phyloP scores from a whole-genome alignment of 768 basidiomycete species.

The Lactarius deliciosus region DNA sequence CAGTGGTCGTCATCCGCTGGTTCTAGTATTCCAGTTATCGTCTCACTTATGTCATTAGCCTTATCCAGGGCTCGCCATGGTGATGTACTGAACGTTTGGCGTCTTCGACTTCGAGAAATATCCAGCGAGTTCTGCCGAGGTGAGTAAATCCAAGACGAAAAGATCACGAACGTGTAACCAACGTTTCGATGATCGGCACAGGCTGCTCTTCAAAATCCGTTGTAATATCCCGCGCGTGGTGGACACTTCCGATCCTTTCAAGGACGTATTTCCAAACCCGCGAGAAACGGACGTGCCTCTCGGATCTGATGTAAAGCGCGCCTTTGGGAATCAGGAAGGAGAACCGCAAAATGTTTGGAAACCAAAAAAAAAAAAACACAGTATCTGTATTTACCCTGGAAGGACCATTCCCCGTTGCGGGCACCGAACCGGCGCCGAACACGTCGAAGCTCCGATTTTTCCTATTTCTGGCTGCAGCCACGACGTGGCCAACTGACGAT shows the following conservation, averaged over 20 bases:
- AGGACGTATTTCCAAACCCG: neutral
- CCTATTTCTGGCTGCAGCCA: neutral
- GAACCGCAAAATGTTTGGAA: neutral
- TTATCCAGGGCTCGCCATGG: neutral
- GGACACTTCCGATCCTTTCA: neutral
- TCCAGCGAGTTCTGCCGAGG: neutral
- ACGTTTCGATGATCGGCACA: neutral
- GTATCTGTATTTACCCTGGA: neutral
- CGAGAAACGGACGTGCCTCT: neutral
- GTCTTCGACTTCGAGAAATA: neutral
- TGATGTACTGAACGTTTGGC: neutral
- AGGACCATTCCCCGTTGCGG: neutral
- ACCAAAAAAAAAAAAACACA: neutral
- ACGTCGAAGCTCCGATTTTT: neutral
- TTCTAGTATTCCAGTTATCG: neutral
- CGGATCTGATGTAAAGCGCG: neutral
- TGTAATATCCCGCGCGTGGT: neutral
- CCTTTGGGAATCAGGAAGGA: neutral
- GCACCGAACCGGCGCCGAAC: neutral
- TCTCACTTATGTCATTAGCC: neutral
- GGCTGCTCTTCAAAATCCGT: neutral
- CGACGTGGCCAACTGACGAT: neutral
- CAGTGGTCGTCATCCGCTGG: neutral
- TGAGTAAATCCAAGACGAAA: neutral
- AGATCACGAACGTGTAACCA: neutral